Evolutionary conservation across 208 protist species (phyloP).

Genomic region (Leishmania major): DNA sequence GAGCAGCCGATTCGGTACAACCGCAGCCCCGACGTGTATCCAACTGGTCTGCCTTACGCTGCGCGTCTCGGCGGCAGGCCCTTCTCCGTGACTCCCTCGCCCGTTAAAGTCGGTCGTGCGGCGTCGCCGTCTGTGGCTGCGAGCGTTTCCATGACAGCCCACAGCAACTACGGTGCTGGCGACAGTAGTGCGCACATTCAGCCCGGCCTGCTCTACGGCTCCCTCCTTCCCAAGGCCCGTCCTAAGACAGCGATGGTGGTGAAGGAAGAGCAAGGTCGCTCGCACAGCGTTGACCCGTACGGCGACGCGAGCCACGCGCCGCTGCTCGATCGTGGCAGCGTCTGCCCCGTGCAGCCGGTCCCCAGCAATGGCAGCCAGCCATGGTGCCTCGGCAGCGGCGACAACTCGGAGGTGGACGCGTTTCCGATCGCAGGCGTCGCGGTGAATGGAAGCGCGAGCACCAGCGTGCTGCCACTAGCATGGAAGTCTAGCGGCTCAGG

Average conservation of each 20-base stretch:
- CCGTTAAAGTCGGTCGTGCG: background rate
- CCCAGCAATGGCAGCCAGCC: background rate
- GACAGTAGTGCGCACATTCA: constrained; percentile 31
- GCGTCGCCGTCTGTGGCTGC: constrained; percentile 17
- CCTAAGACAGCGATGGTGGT: constrained; percentile 49
- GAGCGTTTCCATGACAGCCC: background rate
- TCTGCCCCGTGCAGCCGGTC: constrained; percentile 12
- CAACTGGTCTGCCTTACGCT: background rate
- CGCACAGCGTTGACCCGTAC: constrained; percentile 24
- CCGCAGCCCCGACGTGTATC: background rate
- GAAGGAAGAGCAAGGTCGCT: constrained; percentile 17
- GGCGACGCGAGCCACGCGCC: constrained; percentile 22
- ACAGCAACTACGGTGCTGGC: constrained; percentile 1
- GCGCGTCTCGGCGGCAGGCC: background rate
- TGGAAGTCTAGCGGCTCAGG: constrained; percentile 68
- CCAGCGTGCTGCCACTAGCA: constrained; percentile 50
- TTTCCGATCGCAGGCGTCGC: constrained; percentile 14
- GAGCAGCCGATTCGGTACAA: background rate
- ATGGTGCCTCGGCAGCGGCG: background rate
- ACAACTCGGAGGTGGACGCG: background rate
- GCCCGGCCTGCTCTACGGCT: constrained; percentile 61
- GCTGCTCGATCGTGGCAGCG: constrained; percentile 16
- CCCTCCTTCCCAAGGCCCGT: constrained; percentile 47
- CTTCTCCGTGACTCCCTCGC: background rate
- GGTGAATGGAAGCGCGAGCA: constrained; percentile 22